Base-by-base conservation (phyloP, 495 filamentous ascomycete genomes). In the Podospora tetraspora region DNA sequence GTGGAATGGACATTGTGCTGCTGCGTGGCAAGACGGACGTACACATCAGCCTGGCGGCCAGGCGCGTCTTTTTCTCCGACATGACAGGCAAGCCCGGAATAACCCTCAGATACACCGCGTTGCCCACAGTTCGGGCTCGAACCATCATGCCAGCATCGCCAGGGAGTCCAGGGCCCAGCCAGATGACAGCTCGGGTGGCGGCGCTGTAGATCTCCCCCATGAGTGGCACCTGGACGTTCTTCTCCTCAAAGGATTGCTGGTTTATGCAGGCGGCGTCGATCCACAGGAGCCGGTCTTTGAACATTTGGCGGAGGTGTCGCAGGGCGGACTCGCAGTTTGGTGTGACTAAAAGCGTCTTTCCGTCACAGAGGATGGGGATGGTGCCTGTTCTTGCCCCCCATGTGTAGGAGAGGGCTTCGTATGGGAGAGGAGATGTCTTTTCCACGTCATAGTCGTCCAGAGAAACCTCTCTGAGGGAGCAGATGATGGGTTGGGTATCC, bases 211-310 rank as follows among this genome's bases (percentile, higher is more conserved):
- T 71, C 16, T 64, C 57, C 5, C 65, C 58, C 74, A 76, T 76
- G 5, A 66, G 29, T 7, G 61, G 61, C 3, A 76, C 74, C 58
- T 76, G 74, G 10, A 64, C 30, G 25, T 63, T 68, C 21, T 71
- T 68, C 32, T 76, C 74, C 6, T 56, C 27, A 0, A 59, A 61
- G 37, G 72, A 59, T 24, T 67, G 60, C 37, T 76, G 74, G 25
- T 76, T 69, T 60, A 76, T 75, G 59, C 72, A 74, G 11, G 73
- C 59, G 10, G 66, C 68, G 62, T 76, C 74, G 19, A 72, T 62
- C 74, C 74, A 74, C 0, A 75, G 22, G 0, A 12, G 56, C 21
- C 63, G 37, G 16, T 22, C 21, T 9, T 57, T 22, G 34, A 57
- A 27, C 22, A 23, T 56, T 2, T 23, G 61, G 30, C 61, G 32